Evolutionary conservation across 768 basidiomycete species (phyloP).

Genomic region (Suillus decipiens): DNA sequence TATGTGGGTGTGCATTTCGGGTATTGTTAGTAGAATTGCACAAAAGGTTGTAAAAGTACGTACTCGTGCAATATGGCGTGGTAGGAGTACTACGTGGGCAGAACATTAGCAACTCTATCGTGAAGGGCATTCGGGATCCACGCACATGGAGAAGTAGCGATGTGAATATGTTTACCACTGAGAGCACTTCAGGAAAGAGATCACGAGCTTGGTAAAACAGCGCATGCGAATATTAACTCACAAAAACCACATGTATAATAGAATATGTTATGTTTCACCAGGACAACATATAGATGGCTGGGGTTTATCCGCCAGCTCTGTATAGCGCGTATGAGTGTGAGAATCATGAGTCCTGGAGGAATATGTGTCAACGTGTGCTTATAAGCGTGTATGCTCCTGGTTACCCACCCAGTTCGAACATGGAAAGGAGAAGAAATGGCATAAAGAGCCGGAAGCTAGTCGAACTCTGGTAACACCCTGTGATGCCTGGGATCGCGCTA

Average conservation of each 20-base stretch:
- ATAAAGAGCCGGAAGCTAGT: neutral
- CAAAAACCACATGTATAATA: neutral
- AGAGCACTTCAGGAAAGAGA: neutral
- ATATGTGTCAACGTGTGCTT: neutral
- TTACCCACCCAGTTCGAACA: neutral
- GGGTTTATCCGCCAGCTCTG: neutral
- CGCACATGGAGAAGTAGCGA: neutral
- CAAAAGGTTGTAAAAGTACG: neutral
- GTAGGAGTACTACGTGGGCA: neutral
- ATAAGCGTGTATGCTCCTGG: neutral
- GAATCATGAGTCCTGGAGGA: neutral
- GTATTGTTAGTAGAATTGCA: neutral
- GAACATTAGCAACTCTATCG: neutral
- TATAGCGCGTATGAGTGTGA: neutral
- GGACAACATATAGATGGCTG: neutral
- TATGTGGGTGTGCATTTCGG: neutral
- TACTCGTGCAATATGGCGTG: constrained; percentile 1
- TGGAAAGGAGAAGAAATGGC: neutral
- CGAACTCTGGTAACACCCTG: neutral
- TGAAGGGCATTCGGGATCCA: neutral
- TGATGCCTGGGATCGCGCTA: neutral
- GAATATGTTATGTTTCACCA: neutral
- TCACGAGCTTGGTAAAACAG: neutral
- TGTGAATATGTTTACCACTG: neutral
- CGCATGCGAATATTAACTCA: neutral